Base-by-base conservation (phyloP, 495 filamentous ascomycete genomes). In the Aspergillus asperescens region DNA sequence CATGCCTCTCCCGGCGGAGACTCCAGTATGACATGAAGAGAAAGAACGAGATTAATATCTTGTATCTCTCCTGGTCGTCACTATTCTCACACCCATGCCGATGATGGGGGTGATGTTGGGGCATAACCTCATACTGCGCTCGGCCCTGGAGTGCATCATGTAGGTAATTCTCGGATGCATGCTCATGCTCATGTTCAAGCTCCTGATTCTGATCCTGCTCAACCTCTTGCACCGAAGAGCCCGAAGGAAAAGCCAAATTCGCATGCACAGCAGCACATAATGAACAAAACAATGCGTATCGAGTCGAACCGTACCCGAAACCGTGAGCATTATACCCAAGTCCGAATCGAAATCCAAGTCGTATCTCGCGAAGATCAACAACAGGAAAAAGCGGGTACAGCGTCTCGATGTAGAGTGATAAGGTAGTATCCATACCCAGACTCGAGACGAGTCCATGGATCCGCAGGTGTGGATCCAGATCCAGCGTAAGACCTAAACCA, bases 1-100 rank as follows among this genome's bases (percentile, higher is more conserved):
- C 48, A 12, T 51, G 28, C 10, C 7, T 41, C 18, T 34, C 27
- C n/a, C 22, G 38, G 16, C n/a, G 9, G 5, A 51, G 25, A 25
- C 8, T 34, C 48, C 48, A 51, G 38, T 43, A 51, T 7, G 48
- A 10, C 38, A 43, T 32, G 19, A 43, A 51, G 7, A 51, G 48
- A 18, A 43, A 51, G n/a, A 51, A 43, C 3, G 48, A 42, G n/a
- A 6, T 34, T 1, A 51, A 20, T 10, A 51, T 9, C 5, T 15
- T 34, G 18, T 51, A 7, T 25, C 10, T 28, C 22, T 12, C 9
- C 10, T 22, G 31, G 4, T 40, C 16, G n/a, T n/a, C n/a, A n/a
- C n/a, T n/a, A n/a, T n/a, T n/a, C n/a, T n/a, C n/a, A n/a, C n/a
- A n/a, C n/a, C n/a, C n/a, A n/a, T n/a, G n/a, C n/a, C n/a, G n/a